phyloP scores from a whole-genome alignment of 1,284 basidiomycete genomes.

The Cryptococcus hybrid region DNA sequence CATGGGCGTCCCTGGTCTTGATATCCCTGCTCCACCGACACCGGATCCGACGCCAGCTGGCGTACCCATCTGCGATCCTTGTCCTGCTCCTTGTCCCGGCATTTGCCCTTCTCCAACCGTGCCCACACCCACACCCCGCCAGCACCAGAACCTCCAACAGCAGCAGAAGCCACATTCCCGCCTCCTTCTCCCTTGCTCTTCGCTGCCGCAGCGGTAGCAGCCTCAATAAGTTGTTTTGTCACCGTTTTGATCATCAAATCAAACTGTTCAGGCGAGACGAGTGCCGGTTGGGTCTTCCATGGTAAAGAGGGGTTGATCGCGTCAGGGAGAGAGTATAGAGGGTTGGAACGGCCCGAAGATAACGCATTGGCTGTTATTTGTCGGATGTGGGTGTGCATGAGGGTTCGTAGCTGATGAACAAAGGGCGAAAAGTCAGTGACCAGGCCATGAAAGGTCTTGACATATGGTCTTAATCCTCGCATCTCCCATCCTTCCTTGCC shows the following conservation, averaged over 20 bases:
- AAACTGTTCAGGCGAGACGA: conserved; percentile 17
- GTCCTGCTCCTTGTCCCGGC: not conserved
- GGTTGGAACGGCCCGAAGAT: conserved; percentile 10
- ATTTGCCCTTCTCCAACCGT: not conserved
- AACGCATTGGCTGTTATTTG: conserved; percentile 12
- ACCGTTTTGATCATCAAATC: conserved; percentile 6
- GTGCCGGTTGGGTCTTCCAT: conserved; percentile 8
- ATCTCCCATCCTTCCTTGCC: not conserved
- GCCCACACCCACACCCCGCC: not conserved
- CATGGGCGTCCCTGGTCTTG: not conserved
- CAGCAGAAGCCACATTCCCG: not conserved
- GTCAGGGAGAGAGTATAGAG: conserved; percentile 12
- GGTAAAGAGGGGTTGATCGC: conserved; percentile 19
- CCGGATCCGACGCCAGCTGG: not conserved
- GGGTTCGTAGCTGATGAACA: conserved; percentile 8
- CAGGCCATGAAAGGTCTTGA: too few species aligned
- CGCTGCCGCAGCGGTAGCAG: not conserved
- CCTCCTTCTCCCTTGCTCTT: conserved; percentile 4
- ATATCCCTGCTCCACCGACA: not conserved
- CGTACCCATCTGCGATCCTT: not conserved
- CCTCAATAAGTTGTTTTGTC: conserved; percentile 8
- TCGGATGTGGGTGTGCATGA: conserved; percentile 15
- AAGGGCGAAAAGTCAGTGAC: not conserved
- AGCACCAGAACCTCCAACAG: not conserved
- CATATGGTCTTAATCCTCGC: too few species aligned